phyloP scores from a whole-genome alignment of 805 yeast genomes.

The Saturnispora serradocipensis region DNA sequence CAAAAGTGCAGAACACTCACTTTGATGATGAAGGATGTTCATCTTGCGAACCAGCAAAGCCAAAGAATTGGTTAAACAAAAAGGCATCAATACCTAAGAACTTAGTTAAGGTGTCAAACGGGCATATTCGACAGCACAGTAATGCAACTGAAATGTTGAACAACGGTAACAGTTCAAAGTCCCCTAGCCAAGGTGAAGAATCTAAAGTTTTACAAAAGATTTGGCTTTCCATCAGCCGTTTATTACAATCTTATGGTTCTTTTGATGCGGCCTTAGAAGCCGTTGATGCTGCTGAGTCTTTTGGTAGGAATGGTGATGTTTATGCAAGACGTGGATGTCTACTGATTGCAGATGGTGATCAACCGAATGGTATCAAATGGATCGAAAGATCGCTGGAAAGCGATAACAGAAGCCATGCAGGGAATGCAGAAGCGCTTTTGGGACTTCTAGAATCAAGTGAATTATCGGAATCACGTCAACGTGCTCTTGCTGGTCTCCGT shows the following conservation, averaged over 20 bases:
- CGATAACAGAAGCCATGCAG: neutral
- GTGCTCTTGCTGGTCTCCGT: slow-evolving; percentile 1
- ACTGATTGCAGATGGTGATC: neutral
- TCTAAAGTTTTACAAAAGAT: slow-evolving; percentile 42
- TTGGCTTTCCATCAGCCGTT: slow-evolving; percentile 67
- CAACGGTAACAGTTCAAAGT: neutral
- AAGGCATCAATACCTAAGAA: neutral
- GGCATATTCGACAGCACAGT: neutral
- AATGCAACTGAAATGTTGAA: neutral
- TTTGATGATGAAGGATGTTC: slow-evolving; percentile 6
- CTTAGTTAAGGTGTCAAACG: neutral
- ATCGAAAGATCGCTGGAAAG: slow-evolving; percentile 4
- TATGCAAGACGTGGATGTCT: slow-evolving; percentile 9
- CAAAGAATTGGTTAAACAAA: neutral
- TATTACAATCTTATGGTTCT: slow-evolving; percentile 50
- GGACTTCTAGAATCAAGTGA: neutral
- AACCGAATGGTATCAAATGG: neutral
- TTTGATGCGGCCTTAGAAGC: slow-evolving; percentile 60
- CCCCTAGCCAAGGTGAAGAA: slow-evolving; percentile 16
- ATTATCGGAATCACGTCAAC: neutral
- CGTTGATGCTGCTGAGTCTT: slow-evolving; percentile 52
- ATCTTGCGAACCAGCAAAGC: slow-evolving; percentile 9
- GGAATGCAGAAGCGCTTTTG: slow-evolving; percentile 7
- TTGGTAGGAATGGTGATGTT: neutral
- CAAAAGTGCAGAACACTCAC: neutral